Base-by-base conservation (phyloP, 306 rosid genomes). In the Sicyos baderoa region DNA sequence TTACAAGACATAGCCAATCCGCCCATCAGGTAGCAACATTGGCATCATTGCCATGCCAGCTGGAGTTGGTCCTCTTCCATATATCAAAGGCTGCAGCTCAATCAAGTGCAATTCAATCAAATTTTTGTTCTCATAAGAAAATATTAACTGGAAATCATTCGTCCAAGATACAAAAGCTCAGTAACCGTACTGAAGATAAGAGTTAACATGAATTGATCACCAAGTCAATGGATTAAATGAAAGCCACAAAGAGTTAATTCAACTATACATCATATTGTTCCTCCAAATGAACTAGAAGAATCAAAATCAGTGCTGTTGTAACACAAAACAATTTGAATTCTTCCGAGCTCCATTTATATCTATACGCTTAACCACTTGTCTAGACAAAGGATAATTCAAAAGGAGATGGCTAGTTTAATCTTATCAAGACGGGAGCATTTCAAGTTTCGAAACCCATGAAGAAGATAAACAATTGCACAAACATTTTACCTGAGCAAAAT, bases 1-100 rank as follows among this genome's bases (percentile, higher is more conserved):
- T 93, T 84, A 93, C 98, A 93, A 69, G 84, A 93, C 96, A 82
- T 93, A 89, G 79, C 94, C 98, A 23, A 93, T 84, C 72, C 91
- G 86, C 42, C 98, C 98, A 72, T 93, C 97, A 58, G 96, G 94
- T 42, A 89, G 82, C 81, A 93, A 89, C 95, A 93, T 93, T 48
- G 98, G 97, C 96, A 93, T 88, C 98, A 89, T 93, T 77, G 96
- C 84, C 95, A 93, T 86, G 64, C 95, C 96, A 37, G 88, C 27
- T 27, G 93, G 96, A 69, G 82, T 66, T 37, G 85, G 86, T 77
- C 95, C 95, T 66, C 85, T 79, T 76, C 98, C 98, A 88, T 88
- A 85, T 42, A 93, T 79, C 82, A 88, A 18, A 15, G 96, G 94
- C 97, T 93, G 95, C 81, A 77, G 55, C 48, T 19, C 9, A 37